Conservation (phyloP, 225 moss, liverwort and hornwort species). For the Antitrichia curtipendula region DNA sequence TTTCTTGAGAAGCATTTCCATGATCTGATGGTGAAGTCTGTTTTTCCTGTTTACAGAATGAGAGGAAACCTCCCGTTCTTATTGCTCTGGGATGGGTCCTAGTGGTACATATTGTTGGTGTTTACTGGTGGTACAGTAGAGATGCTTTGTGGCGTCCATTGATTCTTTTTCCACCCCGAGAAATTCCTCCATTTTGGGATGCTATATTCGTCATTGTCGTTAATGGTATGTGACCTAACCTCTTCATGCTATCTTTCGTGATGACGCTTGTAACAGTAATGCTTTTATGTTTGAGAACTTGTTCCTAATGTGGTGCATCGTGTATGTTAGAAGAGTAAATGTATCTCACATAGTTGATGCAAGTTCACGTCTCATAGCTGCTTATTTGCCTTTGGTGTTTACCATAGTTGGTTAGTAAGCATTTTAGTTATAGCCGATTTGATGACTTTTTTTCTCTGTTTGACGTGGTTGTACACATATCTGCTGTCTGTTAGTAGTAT, state of each 20-base stretch:
- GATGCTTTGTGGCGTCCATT: constrained; percentile 85
- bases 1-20: not conserved
- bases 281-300: not conserved
- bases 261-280: not conserved
- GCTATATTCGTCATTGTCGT: constrained; percentile 84
- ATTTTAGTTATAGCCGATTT: not conserved
- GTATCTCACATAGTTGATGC: not conserved
- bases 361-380: not conserved
- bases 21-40: not conserved
- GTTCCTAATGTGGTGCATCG: not conserved
- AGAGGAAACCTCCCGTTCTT: constrained; percentile 59
- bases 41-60: constrained; percentile 41
- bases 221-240: constrained; percentile 40
- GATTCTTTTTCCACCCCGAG: constrained; percentile 60
- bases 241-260: not conserved
- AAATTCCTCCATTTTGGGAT: constrained; percentile 88
- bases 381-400: not conserved
- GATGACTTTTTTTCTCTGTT: not conserved
- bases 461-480: not conserved
- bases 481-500: not conserved
- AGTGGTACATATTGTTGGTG: constrained; percentile 57
- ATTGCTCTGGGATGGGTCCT: constrained; percentile 52
- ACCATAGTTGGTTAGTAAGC: not conserved
- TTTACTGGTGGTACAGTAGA: constrained; percentile 84
- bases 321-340: not conserved